Percentiles rank a stretch among this genome's conserved stretches.
Evolutionary conservation across 257 asterid species (phyloP).

Genomic region (Solanum etuberosum): DNA sequence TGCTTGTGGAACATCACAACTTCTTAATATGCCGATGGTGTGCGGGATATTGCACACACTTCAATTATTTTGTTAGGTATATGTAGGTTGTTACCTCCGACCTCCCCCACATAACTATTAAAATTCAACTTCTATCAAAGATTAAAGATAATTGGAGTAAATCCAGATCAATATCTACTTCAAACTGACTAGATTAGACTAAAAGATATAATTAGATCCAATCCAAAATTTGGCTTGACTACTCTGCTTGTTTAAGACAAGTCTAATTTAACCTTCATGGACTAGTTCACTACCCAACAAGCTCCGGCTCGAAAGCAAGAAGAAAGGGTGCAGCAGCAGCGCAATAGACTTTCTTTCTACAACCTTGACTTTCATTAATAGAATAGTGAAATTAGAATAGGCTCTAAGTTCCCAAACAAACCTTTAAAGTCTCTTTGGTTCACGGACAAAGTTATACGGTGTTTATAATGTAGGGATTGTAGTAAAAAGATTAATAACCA

Average conservation of each 20-base stretch:
- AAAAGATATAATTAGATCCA: not conserved
- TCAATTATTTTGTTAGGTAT: not conserved
- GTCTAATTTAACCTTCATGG: not conserved
- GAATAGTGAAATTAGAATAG: not conserved
- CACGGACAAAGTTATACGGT: not conserved
- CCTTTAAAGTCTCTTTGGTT: not conserved
- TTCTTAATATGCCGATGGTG: not conserved
- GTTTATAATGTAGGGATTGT: not conserved
- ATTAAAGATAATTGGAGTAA: not conserved
- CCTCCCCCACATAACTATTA: not conserved
- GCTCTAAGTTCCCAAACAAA: not conserved
- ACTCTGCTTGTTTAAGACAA: not conserved
- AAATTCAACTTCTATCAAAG: not conserved
- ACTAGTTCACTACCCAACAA: not conserved
- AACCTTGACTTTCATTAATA: not conserved
- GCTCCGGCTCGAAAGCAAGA: not conserved
- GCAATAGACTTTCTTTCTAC: not conserved
- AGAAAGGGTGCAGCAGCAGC: not conserved
- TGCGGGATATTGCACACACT: not conserved
- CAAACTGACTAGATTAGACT: not conserved
- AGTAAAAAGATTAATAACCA: not conserved
- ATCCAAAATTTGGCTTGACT: not conserved
- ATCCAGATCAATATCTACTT: not conserved
- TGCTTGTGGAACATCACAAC: not conserved
- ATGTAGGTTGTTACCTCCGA: not conserved